Percentiles rank a stretch among this genome's conserved stretches.
Evolutionary conservation across 345 rosid species (phyloP).

Genomic region (Clausena lansium): DNA sequence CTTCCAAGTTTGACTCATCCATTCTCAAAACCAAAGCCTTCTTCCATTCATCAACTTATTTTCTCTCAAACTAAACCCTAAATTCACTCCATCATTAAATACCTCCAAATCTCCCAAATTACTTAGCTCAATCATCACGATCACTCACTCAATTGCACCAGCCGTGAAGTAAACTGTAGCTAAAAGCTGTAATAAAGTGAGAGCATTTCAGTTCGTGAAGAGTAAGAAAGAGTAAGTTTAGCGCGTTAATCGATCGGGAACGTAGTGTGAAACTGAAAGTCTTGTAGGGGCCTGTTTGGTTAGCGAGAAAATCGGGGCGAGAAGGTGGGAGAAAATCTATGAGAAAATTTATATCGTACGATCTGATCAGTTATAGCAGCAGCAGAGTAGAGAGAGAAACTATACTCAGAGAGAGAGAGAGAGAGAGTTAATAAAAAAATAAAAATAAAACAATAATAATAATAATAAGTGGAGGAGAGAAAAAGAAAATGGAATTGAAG

Average conservation of each 20-base stretch:
- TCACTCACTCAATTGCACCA: constrained; percentile 19
- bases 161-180: not conserved
- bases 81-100: constrained; percentile 15
- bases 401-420: constrained; percentile 30
- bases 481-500: too few relatives aligned
- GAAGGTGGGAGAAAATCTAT: constrained; percentile 30
- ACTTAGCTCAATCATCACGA: constrained; percentile 23
- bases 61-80: constrained; percentile 34
- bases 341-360: constrained; percentile 20
- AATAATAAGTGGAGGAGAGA: too few relatives aligned
- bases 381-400: constrained; percentile 31
- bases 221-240: not conserved
- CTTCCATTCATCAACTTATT: constrained; percentile 33
- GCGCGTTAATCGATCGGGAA: not conserved
- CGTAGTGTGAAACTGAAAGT: not conserved
- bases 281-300: constrained; percentile 1
- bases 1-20: constrained; percentile 18
- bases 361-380: constrained; percentile 31
- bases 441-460: not conserved
- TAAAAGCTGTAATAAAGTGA: not conserved
- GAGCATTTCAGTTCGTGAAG: not conserved
- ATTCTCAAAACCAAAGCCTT: constrained; percentile 32
- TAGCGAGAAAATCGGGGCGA: constrained; percentile 27
- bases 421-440: constrained; percentile 12
- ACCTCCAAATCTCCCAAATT: constrained; percentile 7